Conservation (phyloP, 352 stramenopile genomes). For the Pythium periplocum region DNA sequence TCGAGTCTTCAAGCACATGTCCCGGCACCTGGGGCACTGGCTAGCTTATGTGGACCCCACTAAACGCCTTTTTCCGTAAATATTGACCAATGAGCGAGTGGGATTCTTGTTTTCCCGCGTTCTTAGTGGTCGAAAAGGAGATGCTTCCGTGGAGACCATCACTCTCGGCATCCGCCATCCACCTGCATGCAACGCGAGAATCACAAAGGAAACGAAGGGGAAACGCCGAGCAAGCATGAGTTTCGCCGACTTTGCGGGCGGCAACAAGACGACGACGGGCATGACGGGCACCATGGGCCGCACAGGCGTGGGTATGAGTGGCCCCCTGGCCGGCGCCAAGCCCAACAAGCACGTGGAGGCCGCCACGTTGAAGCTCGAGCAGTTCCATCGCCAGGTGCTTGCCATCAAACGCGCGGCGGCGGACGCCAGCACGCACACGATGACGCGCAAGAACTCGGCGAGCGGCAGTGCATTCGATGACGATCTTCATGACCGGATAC, state of each 20-base stretch:
- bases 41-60: too few species aligned
- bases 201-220: background rate
- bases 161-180: conserved; percentile 4
- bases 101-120: too few species aligned
- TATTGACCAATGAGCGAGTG: too few species aligned
- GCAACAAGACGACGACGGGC: conserved; percentile 15
- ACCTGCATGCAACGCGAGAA: background rate
- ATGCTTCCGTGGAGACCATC: conserved; percentile 9
- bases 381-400: conserved; percentile 80
- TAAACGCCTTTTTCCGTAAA: too few species aligned
- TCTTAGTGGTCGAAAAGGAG: background rate
- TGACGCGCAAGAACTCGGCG: conserved; percentile 6
- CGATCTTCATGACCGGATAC: conserved; percentile 79
- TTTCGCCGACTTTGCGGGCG: conserved; percentile 55
- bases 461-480: conserved; percentile 41
- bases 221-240: conserved; percentile 29
- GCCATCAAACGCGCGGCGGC: conserved; percentile 63
- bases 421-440: conserved; percentile 1
- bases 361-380: conserved; percentile 71
- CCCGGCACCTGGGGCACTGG: too few species aligned
- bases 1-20: too few species aligned
- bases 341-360: conserved; percentile 56
- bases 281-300: conserved; percentile 9
- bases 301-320: conserved; percentile 15
- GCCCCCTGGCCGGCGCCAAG: conserved; percentile 11